Base-by-base conservation (phyloP, 192 early-diverging fungal genomes). In the Backusella circina region DNA sequence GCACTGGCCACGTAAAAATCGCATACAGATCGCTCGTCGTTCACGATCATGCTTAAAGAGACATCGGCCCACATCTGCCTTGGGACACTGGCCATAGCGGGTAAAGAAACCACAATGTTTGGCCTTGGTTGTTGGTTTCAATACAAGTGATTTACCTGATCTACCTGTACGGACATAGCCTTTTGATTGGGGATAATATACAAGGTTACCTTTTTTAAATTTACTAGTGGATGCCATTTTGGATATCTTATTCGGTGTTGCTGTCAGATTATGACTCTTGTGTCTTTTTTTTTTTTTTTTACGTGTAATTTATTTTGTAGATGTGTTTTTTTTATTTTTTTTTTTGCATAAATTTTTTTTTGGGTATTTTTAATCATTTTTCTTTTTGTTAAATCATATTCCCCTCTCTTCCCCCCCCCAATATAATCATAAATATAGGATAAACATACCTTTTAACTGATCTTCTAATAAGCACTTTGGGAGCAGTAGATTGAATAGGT, bases 1-100 rank as follows among this genome's bases (percentile, higher is more conserved):
- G 47, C 91, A 91, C 26, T 83, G 81, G 1, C 75, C 73, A 5
- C 77, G 79, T 15, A 87, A 74, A 74, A 85, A 90, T 16, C 77
- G 77, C 57, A 83, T 77, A 65, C 89, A 90, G 1, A 89, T 80
- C 1, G 89, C 84, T 18, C 85, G 72, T 35, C 83, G 85, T 26
- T 70, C 50, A 26, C 75, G 83, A 28, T 87, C 88, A 65, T 90
- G 89, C 12, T 81, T 64, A 41, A 86, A 87, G 0, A 82, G 77
- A 65, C 88, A 90, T 5, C 50, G 21, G 1, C 33, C 30, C 10
- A 61, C 12, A 3, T 61, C 23, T 6, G 51, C 78, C 18, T 75
- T 78, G 8, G 75, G 73, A 37, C 86, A 88, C 79, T 77, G 71
- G 41, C 79, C 79, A 32, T 81, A 77, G 18, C 79, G 75, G 0